Base-by-base conservation (phyloP, 2,329 filamentous ascomycete species). In the Alternaria burnsii region DNA sequence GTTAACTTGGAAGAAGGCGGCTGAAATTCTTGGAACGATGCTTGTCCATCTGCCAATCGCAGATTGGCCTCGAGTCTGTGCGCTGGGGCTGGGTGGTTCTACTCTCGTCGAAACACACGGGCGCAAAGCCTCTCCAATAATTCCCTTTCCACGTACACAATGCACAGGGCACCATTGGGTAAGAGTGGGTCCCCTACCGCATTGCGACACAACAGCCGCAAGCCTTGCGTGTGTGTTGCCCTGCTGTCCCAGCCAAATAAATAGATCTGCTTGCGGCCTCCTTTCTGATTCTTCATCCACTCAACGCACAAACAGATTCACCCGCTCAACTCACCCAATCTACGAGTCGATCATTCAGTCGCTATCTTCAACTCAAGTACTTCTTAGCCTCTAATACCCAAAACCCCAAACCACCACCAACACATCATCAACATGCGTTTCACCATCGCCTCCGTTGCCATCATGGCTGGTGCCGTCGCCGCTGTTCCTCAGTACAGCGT, bases 391-490 rank as follows among this genome's bases (percentile, higher is more conserved):
- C 54, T 22, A 32, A 46, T 57, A 63, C 51, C 46, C 36, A 18
- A 18, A n/a, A 43, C 53, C 16, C 46, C 53, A 44, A 36, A 32
- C 18, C 48, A 18, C 55, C 28, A 42, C 38, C 47, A 51, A 38
- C 43, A 64, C 57, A 38, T 62, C 59, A 61, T 61, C 71, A 74
- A 69, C 50, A 77, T 77, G 75, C 74, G 74, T 67, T 74, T 71
- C 72, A 65, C 72, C 52, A 61, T 67, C 53, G 46, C 66, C 67
- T 66, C 67, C 48, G 54, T 76, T 56, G 65, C 71, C 66, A 61
- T 69, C 66, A 42, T 75, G 62, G 73, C 72, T 55, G 71, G 70
- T 58, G 60, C 68, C 60, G 74, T 66, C 57, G 70, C 69, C 59
- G 75, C 73, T 51, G 62, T 67, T 44, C 70, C 73, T 34, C 72